Percentiles rank a stretch among this genome's conserved stretches.
Evolutionary conservation across 2,329 filamentous ascomycete species (phyloP).

Genomic region (Xylaria multiplex): DNA sequence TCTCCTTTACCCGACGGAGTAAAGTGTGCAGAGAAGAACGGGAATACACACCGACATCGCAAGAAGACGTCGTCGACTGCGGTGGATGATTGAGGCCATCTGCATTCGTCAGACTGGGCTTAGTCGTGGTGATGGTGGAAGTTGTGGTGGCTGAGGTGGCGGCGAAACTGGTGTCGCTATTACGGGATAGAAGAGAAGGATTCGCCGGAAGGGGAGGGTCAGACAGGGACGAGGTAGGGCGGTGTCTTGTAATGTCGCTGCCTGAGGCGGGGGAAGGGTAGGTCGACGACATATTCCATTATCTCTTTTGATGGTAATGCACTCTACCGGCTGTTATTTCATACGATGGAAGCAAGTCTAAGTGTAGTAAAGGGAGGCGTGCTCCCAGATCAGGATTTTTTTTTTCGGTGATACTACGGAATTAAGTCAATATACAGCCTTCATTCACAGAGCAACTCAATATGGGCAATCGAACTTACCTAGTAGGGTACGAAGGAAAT

Average conservation of each 20-base stretch:
- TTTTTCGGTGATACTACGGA: background rate
- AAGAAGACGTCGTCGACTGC: conserved; percentile 22
- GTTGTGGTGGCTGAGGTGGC: conserved; percentile 17
- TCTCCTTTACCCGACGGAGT: conserved; percentile 4
- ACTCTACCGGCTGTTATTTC: background rate
- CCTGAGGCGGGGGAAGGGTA: conserved; percentile 40
- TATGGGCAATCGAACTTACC: too few relatives aligned
- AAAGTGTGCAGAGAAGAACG: conserved; percentile 16
- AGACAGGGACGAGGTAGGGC: conserved; percentile 18
- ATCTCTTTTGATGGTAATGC: conserved; percentile 25
- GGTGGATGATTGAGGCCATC: conserved; percentile 20
- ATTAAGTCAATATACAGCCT: background rate
- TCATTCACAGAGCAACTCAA: too few relatives aligned
- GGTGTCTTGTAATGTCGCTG: conserved; percentile 36
- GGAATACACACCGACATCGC: conserved; percentile 29
- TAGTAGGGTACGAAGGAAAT: background rate
- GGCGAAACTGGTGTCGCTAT: conserved; percentile 3
- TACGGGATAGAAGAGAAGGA: conserved; percentile 18
- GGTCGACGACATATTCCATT: conserved; percentile 47
- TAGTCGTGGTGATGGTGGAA: conserved; percentile 5
- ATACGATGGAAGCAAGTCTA: background rate
- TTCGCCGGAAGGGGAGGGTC: conserved; percentile 4
- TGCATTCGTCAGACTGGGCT: conserved; percentile 4
- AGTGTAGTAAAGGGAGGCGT: background rate
- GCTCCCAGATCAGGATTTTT: background rate